Conservation (phyloP, 2,329 filamentous ascomycete species). For the Exophiala oligosperma region DNA sequence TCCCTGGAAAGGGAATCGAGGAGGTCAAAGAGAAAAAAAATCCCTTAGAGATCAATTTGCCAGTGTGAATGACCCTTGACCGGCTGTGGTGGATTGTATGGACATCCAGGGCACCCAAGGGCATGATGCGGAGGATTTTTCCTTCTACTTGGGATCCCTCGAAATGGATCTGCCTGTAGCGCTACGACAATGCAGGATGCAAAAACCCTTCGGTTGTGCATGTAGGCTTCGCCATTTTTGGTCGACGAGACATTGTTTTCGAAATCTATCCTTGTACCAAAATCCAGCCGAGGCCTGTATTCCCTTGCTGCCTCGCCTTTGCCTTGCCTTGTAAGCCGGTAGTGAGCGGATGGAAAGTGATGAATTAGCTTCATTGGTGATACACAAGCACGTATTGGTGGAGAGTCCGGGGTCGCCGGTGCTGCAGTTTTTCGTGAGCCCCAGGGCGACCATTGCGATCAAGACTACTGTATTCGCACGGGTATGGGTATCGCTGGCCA, state of each 20-base stretch:
- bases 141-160: not conserved
- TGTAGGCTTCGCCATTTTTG: not conserved
- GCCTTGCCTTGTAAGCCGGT: too few relatives aligned
- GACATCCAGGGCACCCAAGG: not conserved
- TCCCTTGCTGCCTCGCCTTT: not conserved
- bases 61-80: not conserved
- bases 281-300: not conserved
- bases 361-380: too few relatives aligned
- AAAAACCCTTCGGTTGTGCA: not conserved
- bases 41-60: not conserved
- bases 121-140: slow-evolving; percentile 11
- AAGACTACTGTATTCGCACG: too few relatives aligned
- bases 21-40: too few relatives aligned
- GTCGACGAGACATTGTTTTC: not conserved
- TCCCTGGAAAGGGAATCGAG: too few relatives aligned
- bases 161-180: not conserved
- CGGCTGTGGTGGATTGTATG: not conserved
- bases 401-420: too few relatives aligned
- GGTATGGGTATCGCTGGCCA: too few relatives aligned
- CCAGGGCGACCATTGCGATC: too few relatives aligned
- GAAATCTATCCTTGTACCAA: slow-evolving; percentile 2
- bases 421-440: too few relatives aligned
- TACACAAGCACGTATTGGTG: too few relatives aligned
- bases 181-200: slow-evolving; percentile 16
- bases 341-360: too few relatives aligned